Percentiles rank a stretch among this genome's conserved stretches.
Conservation (phyloP, 1,284 basidiomycete species). For the Sanguinoderma infundibulare region DNA sequence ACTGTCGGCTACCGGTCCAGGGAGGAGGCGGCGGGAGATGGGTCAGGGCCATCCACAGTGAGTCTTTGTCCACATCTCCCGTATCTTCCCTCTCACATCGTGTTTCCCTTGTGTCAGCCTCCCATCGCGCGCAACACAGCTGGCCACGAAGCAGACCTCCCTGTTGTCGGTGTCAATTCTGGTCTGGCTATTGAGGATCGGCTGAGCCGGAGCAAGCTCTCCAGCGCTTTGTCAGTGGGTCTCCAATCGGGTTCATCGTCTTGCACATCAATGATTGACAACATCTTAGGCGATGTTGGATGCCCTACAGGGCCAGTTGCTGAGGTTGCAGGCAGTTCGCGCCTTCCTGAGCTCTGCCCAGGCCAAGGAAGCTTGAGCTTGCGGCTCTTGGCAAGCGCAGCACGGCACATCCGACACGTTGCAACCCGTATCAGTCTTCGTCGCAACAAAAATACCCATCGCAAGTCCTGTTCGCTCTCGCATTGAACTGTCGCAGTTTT, state of each 20-base stretch:
- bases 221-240: conserved; percentile 3
- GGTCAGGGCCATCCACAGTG: background rate
- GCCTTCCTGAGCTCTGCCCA: background rate
- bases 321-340: background rate
- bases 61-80: background rate
- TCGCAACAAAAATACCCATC: conserved; percentile 2
- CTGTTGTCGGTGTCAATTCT: background rate
- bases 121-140: background rate
- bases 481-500: background rate
- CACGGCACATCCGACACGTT: background rate
- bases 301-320: background rate
- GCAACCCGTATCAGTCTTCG: background rate
- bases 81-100: background rate
- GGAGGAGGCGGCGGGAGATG: conserved; percentile 5
- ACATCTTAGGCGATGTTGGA: background rate
- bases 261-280: no score
- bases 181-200: background rate
- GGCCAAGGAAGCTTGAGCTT: background rate
- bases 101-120: background rate
- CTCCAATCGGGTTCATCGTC: background rate
- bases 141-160: background rate
- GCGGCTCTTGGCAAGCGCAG: background rate
- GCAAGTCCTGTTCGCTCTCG: background rate
- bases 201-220: conserved; percentile 8
- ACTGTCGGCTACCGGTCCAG: conserved; percentile 10